Conservation (phyloP, 768 basidiomycete genomes). For the Ramaria rubella region DNA sequence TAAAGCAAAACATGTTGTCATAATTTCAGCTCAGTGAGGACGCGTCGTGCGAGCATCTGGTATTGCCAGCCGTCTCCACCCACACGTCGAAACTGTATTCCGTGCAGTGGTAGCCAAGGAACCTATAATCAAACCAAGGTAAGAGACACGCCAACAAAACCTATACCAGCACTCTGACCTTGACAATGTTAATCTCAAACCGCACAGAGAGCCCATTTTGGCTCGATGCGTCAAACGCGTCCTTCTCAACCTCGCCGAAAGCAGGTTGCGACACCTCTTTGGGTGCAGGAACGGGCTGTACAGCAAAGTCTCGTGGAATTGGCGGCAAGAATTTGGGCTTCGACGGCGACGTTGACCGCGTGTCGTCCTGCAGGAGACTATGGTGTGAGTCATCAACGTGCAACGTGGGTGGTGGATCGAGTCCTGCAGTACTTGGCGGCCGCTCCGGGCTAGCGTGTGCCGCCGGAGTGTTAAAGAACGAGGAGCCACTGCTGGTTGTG, state of each 20-base stretch:
- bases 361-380: constrained; percentile 19
- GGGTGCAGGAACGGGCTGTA: constrained; percentile 25
- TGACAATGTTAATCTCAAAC: constrained; percentile 96
- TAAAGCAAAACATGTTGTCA: constrained; percentile 30
- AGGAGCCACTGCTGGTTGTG: constrained; percentile 69
- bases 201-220: constrained; percentile 80
- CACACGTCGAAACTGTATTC: constrained; percentile 88
- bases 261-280: background rate
- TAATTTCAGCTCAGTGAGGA: constrained; percentile 82
- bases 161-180: constrained; percentile 48
- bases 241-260: constrained; percentile 53
- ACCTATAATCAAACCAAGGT: constrained; percentile 44
- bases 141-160: background rate
- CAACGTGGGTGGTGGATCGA: constrained; percentile 17
- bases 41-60: constrained; percentile 87
- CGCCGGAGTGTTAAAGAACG: constrained; percentile 77
- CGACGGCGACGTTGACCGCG: constrained; percentile 44
- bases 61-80: constrained; percentile 96
- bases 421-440: constrained; percentile 9
- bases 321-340: constrained; percentile 68
- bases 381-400: constrained; percentile 21
- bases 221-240: constrained; percentile 66
- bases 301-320: constrained; percentile 66
- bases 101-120: constrained; percentile 87
- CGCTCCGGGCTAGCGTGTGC: constrained; percentile 36